Conservation (phyloP, 345 rosid species). For the Luvunga scandens region DNA sequence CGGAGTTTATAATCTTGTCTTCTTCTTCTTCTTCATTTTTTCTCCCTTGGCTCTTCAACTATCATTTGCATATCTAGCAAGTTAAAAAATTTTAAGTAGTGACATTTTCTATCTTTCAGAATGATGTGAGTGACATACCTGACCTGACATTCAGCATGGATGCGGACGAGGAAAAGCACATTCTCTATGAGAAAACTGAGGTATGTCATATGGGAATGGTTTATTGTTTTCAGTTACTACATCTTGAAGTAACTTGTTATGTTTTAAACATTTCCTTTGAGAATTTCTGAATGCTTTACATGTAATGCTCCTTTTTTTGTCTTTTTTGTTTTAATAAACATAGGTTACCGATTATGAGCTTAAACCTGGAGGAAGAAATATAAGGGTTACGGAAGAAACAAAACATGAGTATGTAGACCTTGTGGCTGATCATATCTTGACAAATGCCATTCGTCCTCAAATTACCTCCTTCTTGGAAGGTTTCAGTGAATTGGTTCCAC, state of each 20-base stretch:
- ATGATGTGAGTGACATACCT: conserved; percentile 77
- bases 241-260: not conserved
- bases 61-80: not conserved
- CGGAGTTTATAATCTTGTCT: not conserved
- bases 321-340: conserved; percentile 4
- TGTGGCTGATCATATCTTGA: conserved; percentile 91
- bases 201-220: conserved; percentile 26
- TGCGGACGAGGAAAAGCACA: conserved; percentile 95
- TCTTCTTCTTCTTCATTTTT: not conserved
- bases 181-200: conserved; percentile 94
- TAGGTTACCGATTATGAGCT: conserved; percentile 98
- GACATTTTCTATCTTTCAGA: conserved; percentile 43
- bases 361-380: conserved; percentile 93
- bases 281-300: not conserved
- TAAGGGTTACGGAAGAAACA: conserved; percentile 93
- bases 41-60: not conserved
- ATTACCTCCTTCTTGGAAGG: conserved; percentile 88
- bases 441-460: conserved; percentile 96
- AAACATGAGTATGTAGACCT: conserved; percentile 97
- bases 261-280: not conserved
- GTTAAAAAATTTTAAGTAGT: not conserved
- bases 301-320: not conserved
- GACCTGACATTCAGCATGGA: conserved; percentile 99
- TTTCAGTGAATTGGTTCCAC: conserved; percentile 72
- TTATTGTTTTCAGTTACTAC: not conserved